A percentile compares a stretch with the other conserved stretches of the same genome.
Conservation (phyloP, 2,329 filamentous ascomycete genomes). For the Diplodia sapinea region DNA sequence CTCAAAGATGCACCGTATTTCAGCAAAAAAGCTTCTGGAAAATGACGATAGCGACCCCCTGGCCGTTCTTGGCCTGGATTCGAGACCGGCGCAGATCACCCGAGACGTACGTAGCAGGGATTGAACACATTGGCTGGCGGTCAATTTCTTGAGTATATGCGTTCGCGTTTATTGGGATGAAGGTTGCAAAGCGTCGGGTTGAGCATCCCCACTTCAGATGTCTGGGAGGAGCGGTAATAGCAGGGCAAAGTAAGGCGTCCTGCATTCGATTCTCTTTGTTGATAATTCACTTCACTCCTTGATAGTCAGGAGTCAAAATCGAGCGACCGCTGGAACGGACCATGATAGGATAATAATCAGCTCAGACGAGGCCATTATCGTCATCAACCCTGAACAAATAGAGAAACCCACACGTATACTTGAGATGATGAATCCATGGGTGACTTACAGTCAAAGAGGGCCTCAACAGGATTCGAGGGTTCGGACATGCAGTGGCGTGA, state of each 20-base stretch:
- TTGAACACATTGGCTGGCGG: not conserved
- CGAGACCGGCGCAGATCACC: not conserved
- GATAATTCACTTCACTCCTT: not conserved
- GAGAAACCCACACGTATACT: not conserved
- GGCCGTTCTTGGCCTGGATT: not conserved
- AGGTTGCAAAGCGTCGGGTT: not conserved
- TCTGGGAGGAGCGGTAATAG: not conserved
- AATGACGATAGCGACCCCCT: not conserved
- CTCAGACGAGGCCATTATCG: not conserved
- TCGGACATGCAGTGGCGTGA: not conserved
- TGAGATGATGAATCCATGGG: not conserved
- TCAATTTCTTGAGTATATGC: not conserved
- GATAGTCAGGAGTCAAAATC: not conserved
- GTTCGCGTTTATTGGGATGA: not conserved
- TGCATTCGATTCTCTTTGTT: slow-evolving; percentile 24
- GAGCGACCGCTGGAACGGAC: slow-evolving; percentile 24
- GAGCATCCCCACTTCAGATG: not conserved
- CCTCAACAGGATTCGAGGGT: not conserved
- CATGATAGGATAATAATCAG: slow-evolving; percentile 9
- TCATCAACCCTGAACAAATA: not conserved
- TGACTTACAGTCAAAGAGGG: not conserved
- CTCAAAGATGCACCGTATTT: not conserved
- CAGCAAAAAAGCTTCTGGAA: not conserved
- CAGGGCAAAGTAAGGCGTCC: slow-evolving; percentile 9
- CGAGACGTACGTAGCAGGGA: not conserved